Evolutionary conservation across 305 asterid genomes (phyloP), one percentile per base, ranked within the genome.

Genomic region (Solanum aculeatissimum): DNA sequence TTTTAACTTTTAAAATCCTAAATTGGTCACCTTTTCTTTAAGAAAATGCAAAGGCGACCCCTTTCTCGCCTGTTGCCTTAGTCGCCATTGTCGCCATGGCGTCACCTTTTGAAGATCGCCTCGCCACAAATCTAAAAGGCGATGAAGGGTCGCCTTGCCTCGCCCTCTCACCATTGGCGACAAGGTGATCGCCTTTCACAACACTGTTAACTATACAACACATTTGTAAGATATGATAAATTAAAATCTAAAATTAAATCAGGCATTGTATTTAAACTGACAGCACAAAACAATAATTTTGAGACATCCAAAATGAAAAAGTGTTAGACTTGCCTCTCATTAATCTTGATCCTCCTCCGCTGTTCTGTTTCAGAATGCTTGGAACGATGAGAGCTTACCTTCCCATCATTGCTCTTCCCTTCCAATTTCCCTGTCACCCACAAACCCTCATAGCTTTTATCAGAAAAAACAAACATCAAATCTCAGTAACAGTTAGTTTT

Each of bases 351-450:
- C 89, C 98, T 91, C 86, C 98, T 81, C 4, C 95, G 93, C 84
- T 93, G 98, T 92, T 95, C 98, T 18, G 97, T 95, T 91, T 92
- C 98, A 25, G 97, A 94, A 90, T 95, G 98, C 91, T 93, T 95
- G 81, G 97, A 89, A 69, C 98, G 92, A 51, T 72, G 71, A 77
- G 90, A 63, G 45, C 72, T 89, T 84, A 65, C 88, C 89, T 92
- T 95, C 90, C 83, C 90, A 90, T 86, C 92, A 79, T 80, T 90
- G 81, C 87, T 85, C 87, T 84, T 90, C 72, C 87, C 86, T 82
- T 89, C 97, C 85, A 88, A 86, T 85, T 87, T 84, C 87, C 78
- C 92, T 87, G 82, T 81, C 80, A 55, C 9, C 75, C 38, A 25
- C 79, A 81, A 45, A 25, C 60, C 58, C 57, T 42, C 23, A 35